A percentile compares a stretch with the other conserved stretches of the same genome.
These are phyloP conservation scores for Teunomyces panamensis DNA, from an alignment of 805 yeast genomes.

Conservation along the genomic window DNA sequence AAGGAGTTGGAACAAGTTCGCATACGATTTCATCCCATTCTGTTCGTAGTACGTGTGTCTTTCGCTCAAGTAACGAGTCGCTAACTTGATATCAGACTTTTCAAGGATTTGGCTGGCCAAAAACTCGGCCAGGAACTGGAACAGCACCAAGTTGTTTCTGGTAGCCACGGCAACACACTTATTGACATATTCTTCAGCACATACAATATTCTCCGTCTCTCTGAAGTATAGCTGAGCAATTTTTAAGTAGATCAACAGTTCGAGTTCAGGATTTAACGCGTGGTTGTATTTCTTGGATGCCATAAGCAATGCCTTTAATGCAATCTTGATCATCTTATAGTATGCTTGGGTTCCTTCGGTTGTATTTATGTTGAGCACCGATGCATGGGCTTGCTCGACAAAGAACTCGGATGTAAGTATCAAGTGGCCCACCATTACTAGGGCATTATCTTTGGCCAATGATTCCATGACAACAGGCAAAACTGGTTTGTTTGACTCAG, in stretches of 20 bases:
- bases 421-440: constrained; percentile 1
- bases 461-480: neutral
- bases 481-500: neutral
- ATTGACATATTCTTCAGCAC: constrained; percentile 40
- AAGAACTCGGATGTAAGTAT: constrained; percentile 18
- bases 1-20: constrained; percentile 28
- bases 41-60: constrained; percentile 16
- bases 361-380: constrained; percentile 14
- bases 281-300: constrained; percentile 24
- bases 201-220: constrained; percentile 41
- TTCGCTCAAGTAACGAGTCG: constrained; percentile 29
- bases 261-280: constrained; percentile 26
- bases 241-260: constrained; percentile 31
- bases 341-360: constrained; percentile 21
- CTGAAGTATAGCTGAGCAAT: constrained; percentile 34
- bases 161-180: constrained; percentile 26
- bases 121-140: constrained; percentile 31
- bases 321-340: constrained; percentile 27
- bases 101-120: constrained; percentile 38
- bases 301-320: constrained; percentile 36
- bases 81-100: constrained; percentile 18
- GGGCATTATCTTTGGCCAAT: neutral
- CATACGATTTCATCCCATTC: constrained; percentile 12
- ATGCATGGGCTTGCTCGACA: constrained; percentile 20
- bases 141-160: constrained; percentile 21